Evolutionary conservation across 129 eudicot species (phyloP).

Genomic region (Silybum marianum): DNA sequence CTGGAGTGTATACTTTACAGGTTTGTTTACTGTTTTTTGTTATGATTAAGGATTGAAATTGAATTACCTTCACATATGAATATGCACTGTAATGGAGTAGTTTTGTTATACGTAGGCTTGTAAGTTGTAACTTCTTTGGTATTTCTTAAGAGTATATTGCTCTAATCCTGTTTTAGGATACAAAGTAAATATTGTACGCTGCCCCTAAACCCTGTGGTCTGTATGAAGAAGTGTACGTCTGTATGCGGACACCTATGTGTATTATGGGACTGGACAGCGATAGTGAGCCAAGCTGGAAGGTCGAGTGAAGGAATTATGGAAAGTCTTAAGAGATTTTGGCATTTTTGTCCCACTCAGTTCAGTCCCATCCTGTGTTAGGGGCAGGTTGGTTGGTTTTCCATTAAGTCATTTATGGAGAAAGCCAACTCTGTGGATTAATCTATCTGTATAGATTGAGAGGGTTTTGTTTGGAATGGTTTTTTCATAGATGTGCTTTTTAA

Average conservation of each 20-base stretch:
- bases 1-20: constrained; percentile 95
- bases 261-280: background rate
- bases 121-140: background rate
- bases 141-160: background rate
- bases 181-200: background rate
- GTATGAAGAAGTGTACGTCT: background rate
- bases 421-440: too few relatives aligned
- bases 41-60: background rate
- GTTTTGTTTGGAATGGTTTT: background rate
- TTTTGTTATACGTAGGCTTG: background rate
- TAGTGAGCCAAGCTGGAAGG: too few relatives aligned
- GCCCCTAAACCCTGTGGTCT: background rate
- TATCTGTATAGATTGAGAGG: background rate
- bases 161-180: background rate
- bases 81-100: background rate
- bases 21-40: constrained; percentile 13
- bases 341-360: background rate
- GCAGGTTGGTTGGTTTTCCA: background rate
- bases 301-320: background rate
- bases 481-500: background rate
- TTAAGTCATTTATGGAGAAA: too few relatives aligned
- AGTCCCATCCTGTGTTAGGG: background rate
- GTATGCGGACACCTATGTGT: too few relatives aligned
- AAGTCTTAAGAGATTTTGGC: background rate
- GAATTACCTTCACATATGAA: background rate